These are phyloP conservation scores for Penicillium sp. DNA, from an alignment of 2,329 filamentous ascomycete genomes.

Conservation along the genomic window DNA sequence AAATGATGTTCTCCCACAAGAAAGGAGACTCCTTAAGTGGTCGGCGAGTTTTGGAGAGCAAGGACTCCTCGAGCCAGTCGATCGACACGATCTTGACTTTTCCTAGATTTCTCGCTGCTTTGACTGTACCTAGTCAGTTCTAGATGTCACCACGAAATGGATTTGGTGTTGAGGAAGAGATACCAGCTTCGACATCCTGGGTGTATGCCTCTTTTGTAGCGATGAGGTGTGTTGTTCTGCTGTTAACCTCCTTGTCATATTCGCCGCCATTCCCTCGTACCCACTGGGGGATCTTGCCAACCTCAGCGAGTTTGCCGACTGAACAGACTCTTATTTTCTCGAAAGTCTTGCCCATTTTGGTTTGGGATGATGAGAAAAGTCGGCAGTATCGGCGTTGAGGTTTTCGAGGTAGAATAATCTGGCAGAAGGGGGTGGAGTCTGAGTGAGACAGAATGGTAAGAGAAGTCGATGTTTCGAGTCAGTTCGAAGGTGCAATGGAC, in stretches of 20 bases:
- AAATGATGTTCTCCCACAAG: constrained; percentile 43
- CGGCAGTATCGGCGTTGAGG: too few relatives aligned
- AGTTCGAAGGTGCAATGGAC: neutral
- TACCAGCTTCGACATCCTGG: constrained; percentile 48
- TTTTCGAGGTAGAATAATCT: neutral
- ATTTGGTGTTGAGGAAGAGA: neutral
- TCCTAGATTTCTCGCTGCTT: constrained; percentile 41
- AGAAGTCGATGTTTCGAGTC: too few relatives aligned
- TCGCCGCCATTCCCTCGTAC: constrained; percentile 64
- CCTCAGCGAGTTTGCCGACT: constrained; percentile 60
- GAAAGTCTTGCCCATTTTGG: constrained; percentile 52
- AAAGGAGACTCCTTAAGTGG: constrained; percentile 42
- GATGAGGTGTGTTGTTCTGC: constrained; percentile 73
- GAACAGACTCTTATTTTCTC: constrained; percentile 59
- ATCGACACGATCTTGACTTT: constrained; percentile 50
- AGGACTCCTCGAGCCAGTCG: constrained; percentile 54
- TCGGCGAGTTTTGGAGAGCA: constrained; percentile 35
- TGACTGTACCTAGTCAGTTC: constrained; percentile 38
- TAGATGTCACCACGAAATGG: neutral
- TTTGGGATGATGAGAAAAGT: neutral
- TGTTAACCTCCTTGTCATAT: constrained; percentile 57
- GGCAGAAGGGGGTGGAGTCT: too few relatives aligned
- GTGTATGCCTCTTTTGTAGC: constrained; percentile 66
- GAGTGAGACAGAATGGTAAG: too few relatives aligned
- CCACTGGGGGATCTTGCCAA: constrained; percentile 68